Percentiles rank a stretch among this genome's conserved stretches.
These are phyloP conservation scores for Aspergillus conjunctus DNA, from an alignment of 495 filamentous ascomycete genomes.

Conservation along the genomic window DNA sequence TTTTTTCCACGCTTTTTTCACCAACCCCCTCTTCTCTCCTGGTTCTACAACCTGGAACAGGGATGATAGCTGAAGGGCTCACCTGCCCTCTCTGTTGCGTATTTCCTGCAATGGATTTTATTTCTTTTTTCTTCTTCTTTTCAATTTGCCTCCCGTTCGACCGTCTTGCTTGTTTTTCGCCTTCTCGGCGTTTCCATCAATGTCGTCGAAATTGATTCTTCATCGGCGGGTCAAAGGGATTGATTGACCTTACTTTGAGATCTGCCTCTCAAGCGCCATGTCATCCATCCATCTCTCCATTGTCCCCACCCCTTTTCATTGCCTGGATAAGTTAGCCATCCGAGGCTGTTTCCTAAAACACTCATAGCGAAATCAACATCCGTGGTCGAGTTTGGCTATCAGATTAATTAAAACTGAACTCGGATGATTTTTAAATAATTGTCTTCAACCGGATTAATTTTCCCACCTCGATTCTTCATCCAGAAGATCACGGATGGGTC, in stretches of 20 bases:
- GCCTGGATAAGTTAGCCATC: neutral
- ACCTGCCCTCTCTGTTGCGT: conserved; percentile 8
- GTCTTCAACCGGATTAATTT: conserved; percentile 3
- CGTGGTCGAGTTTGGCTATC: neutral
- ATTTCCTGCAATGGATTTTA: conserved; percentile 15
- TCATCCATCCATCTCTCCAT: conserved; percentile 1
- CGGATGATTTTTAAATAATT: no score
- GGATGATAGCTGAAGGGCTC: conserved; percentile 3
- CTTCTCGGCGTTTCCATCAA: neutral
- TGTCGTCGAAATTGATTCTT: conserved; percentile 4
- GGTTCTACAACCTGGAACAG: conserved; percentile 5
- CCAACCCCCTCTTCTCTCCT: conserved; percentile 11
- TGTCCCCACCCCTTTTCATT: conserved; percentile 3
- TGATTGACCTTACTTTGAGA: conserved; percentile 18
- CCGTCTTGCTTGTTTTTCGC: neutral
- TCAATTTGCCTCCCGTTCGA: neutral
- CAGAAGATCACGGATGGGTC: conserved; percentile 9
- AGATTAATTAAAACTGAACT: conserved; percentile 3
- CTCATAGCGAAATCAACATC: neutral
- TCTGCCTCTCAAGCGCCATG: conserved; percentile 10
- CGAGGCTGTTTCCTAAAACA: conserved; percentile 4
- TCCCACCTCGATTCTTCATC: neutral
- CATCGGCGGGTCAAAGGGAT: conserved; percentile 11
- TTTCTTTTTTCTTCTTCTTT: neutral
- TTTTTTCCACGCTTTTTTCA: conserved; percentile 12